Conservation (phyloP, 768 basidiomycete species). For the Pleurotus tuoliensis region DNA sequence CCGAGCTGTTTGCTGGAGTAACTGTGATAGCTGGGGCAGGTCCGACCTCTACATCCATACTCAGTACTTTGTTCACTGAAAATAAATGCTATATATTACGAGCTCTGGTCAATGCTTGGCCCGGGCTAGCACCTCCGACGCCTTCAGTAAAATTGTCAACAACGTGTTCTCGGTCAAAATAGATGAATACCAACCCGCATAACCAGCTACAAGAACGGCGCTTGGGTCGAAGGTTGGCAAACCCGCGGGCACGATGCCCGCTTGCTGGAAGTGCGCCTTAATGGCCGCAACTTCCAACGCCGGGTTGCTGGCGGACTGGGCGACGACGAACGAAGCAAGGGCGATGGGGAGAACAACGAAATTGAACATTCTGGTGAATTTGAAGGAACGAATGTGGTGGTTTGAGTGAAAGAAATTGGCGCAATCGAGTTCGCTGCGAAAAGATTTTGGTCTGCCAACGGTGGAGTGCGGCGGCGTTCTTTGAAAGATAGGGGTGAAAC, state of each 20-base stretch:
- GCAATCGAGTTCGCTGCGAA: not conserved
- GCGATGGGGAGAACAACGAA: not conserved
- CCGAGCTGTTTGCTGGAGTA: conserved; percentile 44
- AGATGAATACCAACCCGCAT: conserved; percentile 26
- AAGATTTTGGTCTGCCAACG: not conserved
- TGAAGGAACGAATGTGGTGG: not conserved
- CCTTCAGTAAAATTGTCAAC: conserved; percentile 20
- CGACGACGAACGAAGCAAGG: not conserved
- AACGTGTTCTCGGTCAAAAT: not conserved
- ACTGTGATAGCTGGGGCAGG: conserved; percentile 52
- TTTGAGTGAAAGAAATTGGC: not conserved
- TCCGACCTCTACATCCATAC: conserved; percentile 44
- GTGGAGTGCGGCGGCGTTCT: not conserved
- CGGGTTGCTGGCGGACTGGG: conserved; percentile 18
- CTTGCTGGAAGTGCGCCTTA: conserved; percentile 63
- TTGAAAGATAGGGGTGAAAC: not conserved
- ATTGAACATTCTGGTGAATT: not conserved
- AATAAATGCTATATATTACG: conserved; percentile 34
- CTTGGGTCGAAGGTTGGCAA: conserved; percentile 57
- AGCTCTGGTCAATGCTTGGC: conserved; percentile 52
- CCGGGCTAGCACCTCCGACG: conserved; percentile 48
- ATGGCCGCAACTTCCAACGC: conserved; percentile 51
- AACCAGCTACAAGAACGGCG: conserved; percentile 54
- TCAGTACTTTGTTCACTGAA: not conserved
- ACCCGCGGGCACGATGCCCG: conserved; percentile 59